Conservation (phyloP, 169 alveolate genomes). For the Plasmodium coatneyi region DNA sequence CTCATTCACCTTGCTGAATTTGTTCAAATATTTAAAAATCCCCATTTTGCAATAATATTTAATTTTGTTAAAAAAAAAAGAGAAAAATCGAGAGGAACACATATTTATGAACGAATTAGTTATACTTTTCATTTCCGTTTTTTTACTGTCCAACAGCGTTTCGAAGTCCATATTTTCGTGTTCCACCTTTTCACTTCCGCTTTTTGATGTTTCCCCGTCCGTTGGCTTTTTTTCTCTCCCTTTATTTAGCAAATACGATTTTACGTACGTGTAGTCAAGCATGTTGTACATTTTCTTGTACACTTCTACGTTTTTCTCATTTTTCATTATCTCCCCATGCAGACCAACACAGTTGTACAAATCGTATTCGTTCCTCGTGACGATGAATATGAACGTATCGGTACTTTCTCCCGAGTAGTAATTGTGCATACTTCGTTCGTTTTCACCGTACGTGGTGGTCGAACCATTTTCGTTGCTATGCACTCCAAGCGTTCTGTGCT, state of each 20-base stretch:
- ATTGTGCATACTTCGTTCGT: constrained; percentile 34
- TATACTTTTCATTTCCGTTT: constrained; percentile 51
- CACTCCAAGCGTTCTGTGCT: not conserved
- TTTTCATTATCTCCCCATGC: constrained; percentile 73
- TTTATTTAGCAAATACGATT: not conserved
- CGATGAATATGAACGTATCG: constrained; percentile 34
- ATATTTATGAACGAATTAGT: constrained; percentile 55
- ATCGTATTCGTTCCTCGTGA: constrained; percentile 56
- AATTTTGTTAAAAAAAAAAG: constrained; percentile 67
- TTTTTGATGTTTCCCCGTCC: not conserved
- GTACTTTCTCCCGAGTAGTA: constrained; percentile 60
- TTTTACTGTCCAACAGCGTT: not conserved
- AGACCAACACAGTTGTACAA: constrained; percentile 63
- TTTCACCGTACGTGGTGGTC: constrained; percentile 26
- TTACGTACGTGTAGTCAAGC: constrained; percentile 14
- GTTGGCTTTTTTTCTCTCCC: not conserved
- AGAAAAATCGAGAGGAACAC: constrained; percentile 48
- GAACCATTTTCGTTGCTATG: not conserved
- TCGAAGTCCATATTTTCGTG: not conserved
- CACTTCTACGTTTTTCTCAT: constrained; percentile 44
- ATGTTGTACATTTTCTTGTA: constrained; percentile 64
- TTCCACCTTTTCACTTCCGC: not conserved
- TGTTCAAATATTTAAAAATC: constrained; percentile 54
- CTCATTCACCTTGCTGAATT: constrained; percentile 48
- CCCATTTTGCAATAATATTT: constrained; percentile 73